Conservation (phyloP, 371 early-diverging fungal species). For the Rhizomucor pusillus region DNA sequence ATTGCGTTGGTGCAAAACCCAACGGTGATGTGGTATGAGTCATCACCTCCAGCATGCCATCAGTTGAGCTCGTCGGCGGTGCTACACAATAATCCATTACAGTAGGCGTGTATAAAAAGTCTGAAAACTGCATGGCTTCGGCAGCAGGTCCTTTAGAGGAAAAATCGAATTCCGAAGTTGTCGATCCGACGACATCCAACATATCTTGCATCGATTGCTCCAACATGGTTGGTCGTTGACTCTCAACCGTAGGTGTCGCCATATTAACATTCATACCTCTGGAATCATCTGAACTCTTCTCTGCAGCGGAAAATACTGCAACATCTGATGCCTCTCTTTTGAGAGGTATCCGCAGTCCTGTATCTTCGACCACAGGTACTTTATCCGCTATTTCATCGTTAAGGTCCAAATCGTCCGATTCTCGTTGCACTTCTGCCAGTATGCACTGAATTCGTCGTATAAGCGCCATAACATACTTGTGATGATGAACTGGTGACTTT, state of each 20-base stretch:
- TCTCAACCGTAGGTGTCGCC: background rate
- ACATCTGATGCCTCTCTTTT: background rate
- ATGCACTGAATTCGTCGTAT: slow-evolving; percentile 16
- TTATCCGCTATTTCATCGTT: slow-evolving; percentile 4
- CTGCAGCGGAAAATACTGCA: no score
- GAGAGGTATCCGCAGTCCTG: background rate
- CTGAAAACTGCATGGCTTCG: slow-evolving; percentile 6
- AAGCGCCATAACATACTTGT: slow-evolving; percentile 21
- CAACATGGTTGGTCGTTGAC: background rate
- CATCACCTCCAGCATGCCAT: no score
- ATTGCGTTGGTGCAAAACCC: no score
- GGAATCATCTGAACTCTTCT: no score
- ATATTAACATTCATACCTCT: no score
- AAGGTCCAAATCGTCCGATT: slow-evolving; percentile 8
- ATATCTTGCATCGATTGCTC: slow-evolving; percentile 4
- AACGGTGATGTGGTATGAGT: no score
- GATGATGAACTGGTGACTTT: slow-evolving; percentile 22
- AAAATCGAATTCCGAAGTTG: background rate
- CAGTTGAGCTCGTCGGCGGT: no score
- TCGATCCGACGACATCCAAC: background rate
- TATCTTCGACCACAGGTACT: background rate
- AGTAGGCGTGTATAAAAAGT: slow-evolving; percentile 13
- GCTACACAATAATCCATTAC: slow-evolving; percentile 2
- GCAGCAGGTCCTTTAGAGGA: background rate
- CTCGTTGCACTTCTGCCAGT: slow-evolving; percentile 6